Evolutionary conservation across 2,329 filamentous ascomycete species (phyloP).

Genomic region (Trichoderma afroharzianum): DNA sequence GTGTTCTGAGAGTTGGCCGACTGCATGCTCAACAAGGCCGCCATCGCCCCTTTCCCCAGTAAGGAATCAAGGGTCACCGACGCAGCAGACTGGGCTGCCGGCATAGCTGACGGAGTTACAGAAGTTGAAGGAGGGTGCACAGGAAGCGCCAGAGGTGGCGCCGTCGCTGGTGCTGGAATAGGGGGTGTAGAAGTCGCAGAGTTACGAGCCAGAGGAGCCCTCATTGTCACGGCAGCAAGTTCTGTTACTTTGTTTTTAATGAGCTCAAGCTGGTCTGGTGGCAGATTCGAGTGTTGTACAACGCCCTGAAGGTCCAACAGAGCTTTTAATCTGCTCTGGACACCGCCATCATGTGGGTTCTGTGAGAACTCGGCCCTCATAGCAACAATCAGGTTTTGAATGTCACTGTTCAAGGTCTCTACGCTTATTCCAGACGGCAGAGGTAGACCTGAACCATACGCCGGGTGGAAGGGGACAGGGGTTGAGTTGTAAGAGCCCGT

Average conservation of each 20-base stretch:
- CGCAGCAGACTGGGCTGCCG: slow-evolving; percentile 31
- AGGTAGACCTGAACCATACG: slow-evolving; percentile 33
- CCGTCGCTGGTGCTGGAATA: slow-evolving; percentile 38
- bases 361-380: slow-evolving; percentile 71
- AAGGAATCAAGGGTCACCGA: slow-evolving; percentile 55
- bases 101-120: slow-evolving; percentile 32
- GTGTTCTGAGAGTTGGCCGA: slow-evolving; percentile 48
- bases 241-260: slow-evolving; percentile 82
- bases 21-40: slow-evolving; percentile 54
- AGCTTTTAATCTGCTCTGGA: slow-evolving; percentile 77
- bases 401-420: slow-evolving; percentile 76
- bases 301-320: slow-evolving; percentile 75
- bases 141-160: slow-evolving; percentile 30
- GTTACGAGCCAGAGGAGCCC: slow-evolving; percentile 43
- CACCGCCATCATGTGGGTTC: slow-evolving; percentile 70
- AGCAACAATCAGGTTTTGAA: slow-evolving; percentile 71
- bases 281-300: slow-evolving; percentile 72
- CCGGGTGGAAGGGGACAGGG: slow-evolving; percentile 41
- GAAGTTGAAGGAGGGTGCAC: slow-evolving; percentile 28
- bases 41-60: slow-evolving; percentile 57
- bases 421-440: slow-evolving; percentile 54
- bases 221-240: slow-evolving; percentile 62
- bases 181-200: slow-evolving; percentile 37
- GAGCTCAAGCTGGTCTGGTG: slow-evolving; percentile 75
- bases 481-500: slow-evolving; percentile 36